These are phyloP conservation scores for Sapria himalayana DNA, from an alignment of 345 rosid species.

Conservation along the genomic window DNA sequence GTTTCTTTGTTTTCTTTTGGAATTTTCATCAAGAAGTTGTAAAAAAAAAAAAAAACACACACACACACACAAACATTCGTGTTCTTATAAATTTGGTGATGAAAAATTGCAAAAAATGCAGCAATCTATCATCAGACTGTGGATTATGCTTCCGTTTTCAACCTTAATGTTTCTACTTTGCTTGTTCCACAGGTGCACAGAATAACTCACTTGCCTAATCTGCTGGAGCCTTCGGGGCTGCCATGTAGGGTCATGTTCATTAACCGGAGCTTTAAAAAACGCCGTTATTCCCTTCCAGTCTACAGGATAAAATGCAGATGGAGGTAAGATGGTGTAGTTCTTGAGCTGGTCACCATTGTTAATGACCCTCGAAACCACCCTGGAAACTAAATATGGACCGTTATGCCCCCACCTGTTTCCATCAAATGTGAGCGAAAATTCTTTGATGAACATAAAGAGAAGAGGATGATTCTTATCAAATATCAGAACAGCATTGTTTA, in stretches of 20 bases:
- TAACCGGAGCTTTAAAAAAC: constrained; percentile 26
- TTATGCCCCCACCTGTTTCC: constrained; percentile 97
- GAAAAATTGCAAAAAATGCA: constrained; percentile 58
- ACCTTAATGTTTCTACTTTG: constrained; percentile 41
- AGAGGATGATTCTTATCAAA: constrained; percentile 69
- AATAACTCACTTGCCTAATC: constrained; percentile 28
- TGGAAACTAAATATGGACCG: constrained; percentile 76
- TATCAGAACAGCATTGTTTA: constrained; percentile 67
- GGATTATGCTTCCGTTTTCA: constrained; percentile 48
- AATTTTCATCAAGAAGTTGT: too few relatives aligned
- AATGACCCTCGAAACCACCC: constrained; percentile 48
- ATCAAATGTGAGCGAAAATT: constrained; percentile 60
- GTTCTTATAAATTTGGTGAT: constrained; percentile 9
- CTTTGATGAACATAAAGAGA: constrained; percentile 49
- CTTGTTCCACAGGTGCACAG: constrained; percentile 75
- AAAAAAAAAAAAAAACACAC: too few relatives aligned
- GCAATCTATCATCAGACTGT: constrained; percentile 23
- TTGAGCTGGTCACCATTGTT: constrained; percentile 15
- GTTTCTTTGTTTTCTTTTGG: too few relatives aligned
- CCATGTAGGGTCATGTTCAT: constrained; percentile 29
- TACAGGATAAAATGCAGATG: constrained; percentile 71
- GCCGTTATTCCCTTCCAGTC: constrained; percentile 48
- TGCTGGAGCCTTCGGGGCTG: constrained; percentile 20
- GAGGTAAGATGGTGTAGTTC: constrained; percentile 49
- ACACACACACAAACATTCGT: too few relatives aligned